phyloP scores from a whole-genome alignment of 2,329 filamentous ascomycete genomes.

The Amesomyces nigricolor region DNA sequence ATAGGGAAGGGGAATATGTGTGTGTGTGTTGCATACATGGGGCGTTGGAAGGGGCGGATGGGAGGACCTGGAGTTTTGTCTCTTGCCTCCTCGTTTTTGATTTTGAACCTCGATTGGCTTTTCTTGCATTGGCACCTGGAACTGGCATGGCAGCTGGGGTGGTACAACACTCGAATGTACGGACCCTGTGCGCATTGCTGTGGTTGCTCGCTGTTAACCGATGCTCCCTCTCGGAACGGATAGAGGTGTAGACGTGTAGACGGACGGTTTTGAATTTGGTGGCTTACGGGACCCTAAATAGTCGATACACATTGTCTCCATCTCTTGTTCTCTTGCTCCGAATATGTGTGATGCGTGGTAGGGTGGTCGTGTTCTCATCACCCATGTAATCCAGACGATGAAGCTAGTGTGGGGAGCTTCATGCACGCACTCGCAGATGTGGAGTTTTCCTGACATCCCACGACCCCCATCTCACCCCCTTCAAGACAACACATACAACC shows the following conservation, averaged over 20 bases:
- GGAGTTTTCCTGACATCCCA: too few relatives aligned
- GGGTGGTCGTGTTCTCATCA: background rate
- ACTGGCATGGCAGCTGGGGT: background rate
- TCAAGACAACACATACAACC: too few relatives aligned
- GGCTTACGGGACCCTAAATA: background rate
- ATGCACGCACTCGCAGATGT: too few relatives aligned
- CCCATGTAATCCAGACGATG: background rate
- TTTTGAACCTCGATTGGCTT: background rate
- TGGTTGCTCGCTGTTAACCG: background rate
- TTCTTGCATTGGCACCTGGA: background rate
- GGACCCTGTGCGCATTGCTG: background rate
- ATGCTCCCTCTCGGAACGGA: background rate
- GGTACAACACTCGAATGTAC: background rate
- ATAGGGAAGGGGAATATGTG: background rate
- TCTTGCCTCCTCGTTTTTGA: background rate
- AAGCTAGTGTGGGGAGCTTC: too few relatives aligned
- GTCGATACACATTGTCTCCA: background rate
- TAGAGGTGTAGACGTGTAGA: slow-evolving; percentile 2
- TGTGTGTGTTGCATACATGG: slow-evolving; percentile 5
- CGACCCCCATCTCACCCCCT: too few relatives aligned
- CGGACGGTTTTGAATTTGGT: background rate
- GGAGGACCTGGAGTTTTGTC: background rate
- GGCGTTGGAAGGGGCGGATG: background rate
- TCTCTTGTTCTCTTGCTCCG: background rate
- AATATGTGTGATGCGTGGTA: too few relatives aligned